Evolutionary conservation across 306 rosid genomes (phyloP), one percentile per base, ranked within the genome.

Genomic region (Quercus agrifolia): DNA sequence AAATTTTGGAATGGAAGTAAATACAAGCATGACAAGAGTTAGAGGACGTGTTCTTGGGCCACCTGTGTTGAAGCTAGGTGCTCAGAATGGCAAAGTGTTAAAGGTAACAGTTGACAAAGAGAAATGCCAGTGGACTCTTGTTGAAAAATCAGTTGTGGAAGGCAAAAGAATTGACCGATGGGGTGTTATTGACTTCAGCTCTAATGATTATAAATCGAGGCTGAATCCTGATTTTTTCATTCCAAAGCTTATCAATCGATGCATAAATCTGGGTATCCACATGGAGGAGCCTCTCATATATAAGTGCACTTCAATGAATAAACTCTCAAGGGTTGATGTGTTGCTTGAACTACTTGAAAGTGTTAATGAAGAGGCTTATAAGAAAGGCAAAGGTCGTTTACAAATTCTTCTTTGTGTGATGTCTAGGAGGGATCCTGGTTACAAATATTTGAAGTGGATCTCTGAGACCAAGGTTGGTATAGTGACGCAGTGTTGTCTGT

Each of bases 401-500:
- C 94, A 92, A 78, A 63, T 92, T 81, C 89, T 92, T 79, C 82
- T 89, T 6, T 92, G 97, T 81, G 93, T 85, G 52, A 92, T 92
- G 97, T n/a, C 86, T 69, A 27, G 31, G 27, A 92, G 71, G 79
- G 81, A 85, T 84, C 46, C 83, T 28, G 94, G 93, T 62, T 92
- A 92, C 76, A 89, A 88, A 85, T 49, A 67, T 82, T 86, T 92
- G 23, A 92, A 92, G 81, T 88, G 90, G 92, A 85, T 92, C 57
- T 84, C 90, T 18, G 96, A 92, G 85, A 92, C 96, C 56, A 79
- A 88, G 77, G 69, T 91, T 66, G 97, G 97, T 46, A 68, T 92
- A 17, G 90, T 92, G 77, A 91, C 97, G 9, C 97, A 92, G 56
- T 92, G 97, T 69, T 92, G 97, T 72, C 86, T 92, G 87, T 79